A percentile compares a stretch with the other conserved stretches of the same genome.
Evolutionary conservation across 768 basidiomycete species (phyloP).

Genomic region (Roridomyces roridus): DNA sequence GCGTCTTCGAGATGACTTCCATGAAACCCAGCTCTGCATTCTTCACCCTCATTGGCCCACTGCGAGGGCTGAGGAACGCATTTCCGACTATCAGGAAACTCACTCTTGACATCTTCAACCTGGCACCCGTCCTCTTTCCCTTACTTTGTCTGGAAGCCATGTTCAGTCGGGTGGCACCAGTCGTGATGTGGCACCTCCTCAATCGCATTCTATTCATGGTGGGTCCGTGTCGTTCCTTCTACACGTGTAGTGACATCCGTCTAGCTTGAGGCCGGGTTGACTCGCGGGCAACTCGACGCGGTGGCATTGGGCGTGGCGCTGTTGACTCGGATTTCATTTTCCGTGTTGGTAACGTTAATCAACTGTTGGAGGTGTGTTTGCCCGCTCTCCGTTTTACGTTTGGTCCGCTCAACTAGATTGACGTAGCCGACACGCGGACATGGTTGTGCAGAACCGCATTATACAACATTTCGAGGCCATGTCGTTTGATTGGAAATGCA

Average conservation of each 20-base stretch:
- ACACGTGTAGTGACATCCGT: neutral
- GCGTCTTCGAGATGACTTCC: neutral
- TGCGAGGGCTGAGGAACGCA: neutral
- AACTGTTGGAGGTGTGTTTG: neutral
- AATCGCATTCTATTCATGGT: conserved; percentile 5
- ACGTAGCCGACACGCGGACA: neutral
- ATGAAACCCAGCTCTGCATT: neutral
- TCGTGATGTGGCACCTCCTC: conserved; percentile 5
- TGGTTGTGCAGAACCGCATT: conserved; percentile 7
- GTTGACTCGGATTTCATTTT: neutral
- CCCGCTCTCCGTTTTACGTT: neutral
- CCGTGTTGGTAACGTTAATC: neutral
- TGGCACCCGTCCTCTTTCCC: conserved; percentile 12
- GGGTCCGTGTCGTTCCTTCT: neutral
- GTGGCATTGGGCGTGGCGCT: neutral
- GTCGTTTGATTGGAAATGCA: conserved; percentile 5
- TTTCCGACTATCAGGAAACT: neutral
- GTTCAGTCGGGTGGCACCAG: neutral
- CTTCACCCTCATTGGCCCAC: neutral
- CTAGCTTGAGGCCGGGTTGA: neutral
- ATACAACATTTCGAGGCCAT: neutral
- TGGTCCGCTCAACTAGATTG: neutral
- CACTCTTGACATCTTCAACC: neutral
- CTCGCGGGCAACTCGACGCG: neutral
- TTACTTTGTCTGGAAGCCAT: neutral